Base-by-base conservation (phyloP, 306 rosid species). In the Cyclanthera cordifolia region DNA sequence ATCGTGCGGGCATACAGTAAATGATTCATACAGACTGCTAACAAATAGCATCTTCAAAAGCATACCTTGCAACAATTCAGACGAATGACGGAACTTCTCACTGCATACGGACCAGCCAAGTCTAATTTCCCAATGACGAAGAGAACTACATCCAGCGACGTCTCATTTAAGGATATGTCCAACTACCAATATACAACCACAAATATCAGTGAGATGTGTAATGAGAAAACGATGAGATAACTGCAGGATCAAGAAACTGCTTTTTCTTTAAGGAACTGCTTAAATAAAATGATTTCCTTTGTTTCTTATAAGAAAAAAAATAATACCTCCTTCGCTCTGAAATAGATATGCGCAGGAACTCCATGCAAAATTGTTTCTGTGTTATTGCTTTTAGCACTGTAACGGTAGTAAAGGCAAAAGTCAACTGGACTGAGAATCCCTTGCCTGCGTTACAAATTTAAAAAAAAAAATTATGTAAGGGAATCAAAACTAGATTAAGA, bases 41-140 rank as follows among this genome's bases (percentile, higher is more conserved):
- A 59, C 16, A 59, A 25, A 41, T 43, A 70, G 34, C 61, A 51
- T 43, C 32, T 50, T 69, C 30, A 70, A 23, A 67, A 72, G 68
- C 82, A 65, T 74, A 92, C 98, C 98, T 87, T 89, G 95, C 95
- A 89, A 81, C 87, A 81, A 77, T 92, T 87, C 69, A 83, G 86
- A 75, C 83, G 77, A 77, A 85, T 72, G 79, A 77, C 77, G 60
- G 86, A 80, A 80, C 83, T 83, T 75, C 69, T 89, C 79, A 92
- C 81, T 27, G 83, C 83, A 75, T 77, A 92, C 78, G 98, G 98
- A 75, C 98, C 96, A 53, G 96, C 86, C 73, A 92, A 70, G 73
- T 85, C 67, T 79, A 92, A 65, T 74, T 82, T 83, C 75, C 96
- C 96, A 67, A 85, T 66, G 57, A 86, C 73, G 78, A 87, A 92